Percentiles rank a stretch among this genome's conserved stretches.
Conservation (phyloP, 768 basidiomycete genomes). For the Sistotremastrum niveocremeum region DNA sequence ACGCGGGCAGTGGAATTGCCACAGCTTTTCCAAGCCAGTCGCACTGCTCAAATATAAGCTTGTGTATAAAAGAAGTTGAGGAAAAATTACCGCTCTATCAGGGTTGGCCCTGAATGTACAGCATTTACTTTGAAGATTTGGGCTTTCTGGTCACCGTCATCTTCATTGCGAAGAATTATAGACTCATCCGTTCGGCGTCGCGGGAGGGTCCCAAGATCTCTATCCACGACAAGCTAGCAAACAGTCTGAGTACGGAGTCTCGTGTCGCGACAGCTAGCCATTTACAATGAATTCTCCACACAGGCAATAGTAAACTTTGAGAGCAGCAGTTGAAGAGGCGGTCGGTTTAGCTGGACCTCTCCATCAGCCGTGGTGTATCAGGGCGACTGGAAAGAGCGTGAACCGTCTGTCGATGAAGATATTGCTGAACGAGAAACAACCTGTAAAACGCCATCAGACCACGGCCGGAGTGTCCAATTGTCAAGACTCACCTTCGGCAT, state of each 20-base stretch:
- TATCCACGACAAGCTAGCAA: slow-evolving; percentile 67
- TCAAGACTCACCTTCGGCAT: no score
- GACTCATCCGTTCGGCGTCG: slow-evolving; percentile 67
- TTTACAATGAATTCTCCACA: slow-evolving; percentile 80
- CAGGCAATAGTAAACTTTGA: slow-evolving; percentile 79
- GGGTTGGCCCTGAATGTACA: slow-evolving; percentile 46
- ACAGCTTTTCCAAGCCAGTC: slow-evolving; percentile 68
- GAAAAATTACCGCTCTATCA: slow-evolving; percentile 59
- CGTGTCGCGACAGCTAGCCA: slow-evolving; percentile 8
- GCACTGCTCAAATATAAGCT: slow-evolving; percentile 29
- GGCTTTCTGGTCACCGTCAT: slow-evolving; percentile 40
- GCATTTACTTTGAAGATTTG: slow-evolving; percentile 84
- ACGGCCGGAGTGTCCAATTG: no score
- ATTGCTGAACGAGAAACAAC: no score
- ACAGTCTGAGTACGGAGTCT: slow-evolving; percentile 3
- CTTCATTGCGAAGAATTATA: slow-evolving; percentile 65
- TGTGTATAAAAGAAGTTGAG: slow-evolving; percentile 1
- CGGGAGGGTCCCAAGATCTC: slow-evolving; percentile 52
- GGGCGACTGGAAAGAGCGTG: no score
- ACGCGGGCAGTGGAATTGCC: slow-evolving; percentile 54
- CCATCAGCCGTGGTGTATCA: no score
- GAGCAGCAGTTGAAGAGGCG: slow-evolving; percentile 60
- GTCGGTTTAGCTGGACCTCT: slow-evolving; percentile 63
- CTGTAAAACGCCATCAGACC: no score
- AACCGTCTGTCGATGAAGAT: no score